Evolutionary conservation across 345 rosid genomes (phyloP).

Genomic region (Gossypium australe): DNA sequence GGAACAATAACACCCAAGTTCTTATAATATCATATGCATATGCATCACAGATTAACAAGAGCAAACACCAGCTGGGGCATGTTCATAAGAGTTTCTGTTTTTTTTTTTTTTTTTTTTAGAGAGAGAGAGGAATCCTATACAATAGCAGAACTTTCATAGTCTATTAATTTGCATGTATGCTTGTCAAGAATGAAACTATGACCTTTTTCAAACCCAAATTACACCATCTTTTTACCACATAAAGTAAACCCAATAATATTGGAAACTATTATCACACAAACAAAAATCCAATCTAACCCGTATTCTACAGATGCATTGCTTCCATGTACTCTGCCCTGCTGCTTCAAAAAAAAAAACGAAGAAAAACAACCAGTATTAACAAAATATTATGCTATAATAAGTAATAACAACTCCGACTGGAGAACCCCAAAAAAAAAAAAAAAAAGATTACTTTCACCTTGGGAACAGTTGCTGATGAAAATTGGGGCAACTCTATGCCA

Average conservation of each 20-base stretch:
- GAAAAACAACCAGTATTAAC: neutral
- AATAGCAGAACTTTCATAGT: neutral
- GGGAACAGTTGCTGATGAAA: conserved; percentile 74
- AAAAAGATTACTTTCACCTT: conserved; percentile 34
- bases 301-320: conserved; percentile 24
- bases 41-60: neutral
- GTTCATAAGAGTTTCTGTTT: neutral
- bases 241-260: neutral
- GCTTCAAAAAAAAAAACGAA: conserved; percentile 11
- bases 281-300: conserved; percentile 31
- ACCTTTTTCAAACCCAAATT: conserved; percentile 8
- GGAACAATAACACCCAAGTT: neutral
- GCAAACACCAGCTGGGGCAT: neutral
- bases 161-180: neutral
- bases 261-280: neutral
- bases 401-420: conserved; percentile 3
- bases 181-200: conserved; percentile 7
- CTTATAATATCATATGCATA: neutral
- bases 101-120: neutral
- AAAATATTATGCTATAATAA: neutral
- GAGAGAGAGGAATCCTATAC: neutral
- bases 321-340: conserved; percentile 20
- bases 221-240: neutral
- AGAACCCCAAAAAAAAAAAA: neutral
- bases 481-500: conserved; percentile 54